Conservation (phyloP, 2,329 filamentous ascomycete species). For the Elsinoe fawcettii region DNA sequence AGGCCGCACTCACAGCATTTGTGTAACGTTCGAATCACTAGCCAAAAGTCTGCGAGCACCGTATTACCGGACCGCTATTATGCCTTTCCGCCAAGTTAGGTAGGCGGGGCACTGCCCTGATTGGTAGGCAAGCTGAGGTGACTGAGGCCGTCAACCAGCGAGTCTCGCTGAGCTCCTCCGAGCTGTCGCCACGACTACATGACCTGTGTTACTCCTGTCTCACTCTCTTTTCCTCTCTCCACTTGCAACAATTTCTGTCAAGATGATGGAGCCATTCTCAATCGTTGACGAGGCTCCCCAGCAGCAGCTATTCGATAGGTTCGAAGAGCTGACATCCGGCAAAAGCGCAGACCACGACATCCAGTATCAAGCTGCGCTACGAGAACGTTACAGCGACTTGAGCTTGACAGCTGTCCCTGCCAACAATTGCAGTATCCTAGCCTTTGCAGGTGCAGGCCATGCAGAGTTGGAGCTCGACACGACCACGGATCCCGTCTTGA, state of each 20-base stretch:
- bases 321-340: conserved; percentile 29
- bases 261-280: conserved; percentile 27
- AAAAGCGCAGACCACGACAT: conserved; percentile 34
- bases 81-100: not conserved
- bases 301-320: conserved; percentile 32
- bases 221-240: not conserved
- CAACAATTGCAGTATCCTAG: conserved; percentile 21
- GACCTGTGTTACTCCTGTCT: not conserved
- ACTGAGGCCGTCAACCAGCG: not conserved
- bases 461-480: conserved; percentile 33
- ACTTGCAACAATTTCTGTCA: not conserved
- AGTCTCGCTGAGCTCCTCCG: not conserved
- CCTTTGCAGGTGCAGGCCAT: conserved; percentile 37
- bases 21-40: not conserved
- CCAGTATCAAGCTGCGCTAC: conserved; percentile 32
- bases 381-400: conserved; percentile 30
- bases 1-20: not conserved
- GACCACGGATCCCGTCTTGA: conserved; percentile 31
- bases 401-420: conserved; percentile 34
- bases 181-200: not conserved
- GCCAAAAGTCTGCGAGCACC: not conserved
- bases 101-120: conserved; percentile 1
- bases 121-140: not conserved
- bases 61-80: not conserved
- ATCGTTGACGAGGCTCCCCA: conserved; percentile 24